Conservation (phyloP, 2,329 filamentous ascomycete genomes). For the Colletotrichum tropicicola region DNA sequence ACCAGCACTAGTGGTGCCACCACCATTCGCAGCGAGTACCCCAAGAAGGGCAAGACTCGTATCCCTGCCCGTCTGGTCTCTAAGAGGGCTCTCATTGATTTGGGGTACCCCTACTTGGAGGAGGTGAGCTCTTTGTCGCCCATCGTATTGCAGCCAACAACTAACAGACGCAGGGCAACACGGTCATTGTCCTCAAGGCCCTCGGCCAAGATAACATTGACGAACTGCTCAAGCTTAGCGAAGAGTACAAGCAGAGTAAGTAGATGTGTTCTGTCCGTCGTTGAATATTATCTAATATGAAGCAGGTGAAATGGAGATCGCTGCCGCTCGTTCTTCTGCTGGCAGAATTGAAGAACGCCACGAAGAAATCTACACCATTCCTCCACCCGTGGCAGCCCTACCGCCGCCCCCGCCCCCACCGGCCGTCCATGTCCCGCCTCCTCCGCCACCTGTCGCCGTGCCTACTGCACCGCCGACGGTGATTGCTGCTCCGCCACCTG, state of each 20-base stretch:
- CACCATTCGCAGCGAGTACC: slow-evolving; percentile 69
- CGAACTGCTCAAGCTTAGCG: slow-evolving; percentile 84
- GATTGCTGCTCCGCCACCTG: slow-evolving; percentile 37
- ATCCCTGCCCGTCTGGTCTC: slow-evolving; percentile 85
- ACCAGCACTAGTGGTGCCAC: slow-evolving; percentile 58
- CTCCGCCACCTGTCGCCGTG: slow-evolving; percentile 12
- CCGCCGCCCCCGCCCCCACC: slow-evolving; percentile 38
- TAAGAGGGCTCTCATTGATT: slow-evolving; percentile 81
- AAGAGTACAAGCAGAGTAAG: slow-evolving; percentile 73
- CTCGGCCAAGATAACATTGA: slow-evolving; percentile 92
- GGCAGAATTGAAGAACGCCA: slow-evolving; percentile 59
- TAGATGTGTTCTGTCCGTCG: not conserved
- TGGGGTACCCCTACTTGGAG: slow-evolving; percentile 87
- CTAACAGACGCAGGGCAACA: slow-evolving; percentile 68
- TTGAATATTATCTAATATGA: slow-evolving; percentile 11
- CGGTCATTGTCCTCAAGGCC: slow-evolving; percentile 83
- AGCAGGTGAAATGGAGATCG: slow-evolving; percentile 54
- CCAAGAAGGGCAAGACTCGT: slow-evolving; percentile 88
- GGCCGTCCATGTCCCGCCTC: slow-evolving; percentile 29
- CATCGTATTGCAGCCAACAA: not conserved
- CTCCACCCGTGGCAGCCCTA: slow-evolving; percentile 33
- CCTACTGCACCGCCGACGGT: slow-evolving; percentile 42
- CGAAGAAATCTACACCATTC: slow-evolving; percentile 50
- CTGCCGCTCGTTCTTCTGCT: slow-evolving; percentile 54
- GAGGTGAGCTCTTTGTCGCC: slow-evolving; percentile 66